phyloP scores from a whole-genome alignment of 1,284 basidiomycete species.

The Coniferiporia sulphurascens region DNA sequence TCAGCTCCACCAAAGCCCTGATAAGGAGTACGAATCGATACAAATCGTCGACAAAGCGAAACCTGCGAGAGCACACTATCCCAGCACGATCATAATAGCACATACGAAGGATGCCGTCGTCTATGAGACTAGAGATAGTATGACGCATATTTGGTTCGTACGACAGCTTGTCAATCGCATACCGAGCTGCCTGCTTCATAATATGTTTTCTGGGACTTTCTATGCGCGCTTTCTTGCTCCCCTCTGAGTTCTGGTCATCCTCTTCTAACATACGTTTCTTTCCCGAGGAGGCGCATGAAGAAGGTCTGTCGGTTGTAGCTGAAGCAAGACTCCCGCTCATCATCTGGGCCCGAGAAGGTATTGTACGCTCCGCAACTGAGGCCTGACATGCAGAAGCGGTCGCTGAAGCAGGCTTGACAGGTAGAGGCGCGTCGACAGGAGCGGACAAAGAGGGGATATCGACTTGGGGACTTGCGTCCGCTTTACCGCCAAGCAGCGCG shows the following conservation, averaged over 20 bases:
- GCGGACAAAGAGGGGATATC: not conserved
- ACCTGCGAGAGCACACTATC: not conserved
- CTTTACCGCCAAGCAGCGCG: not conserved
- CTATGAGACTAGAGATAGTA: not conserved
- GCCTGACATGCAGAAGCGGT: no score
- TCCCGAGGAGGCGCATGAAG: no score
- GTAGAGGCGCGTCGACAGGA: no score
- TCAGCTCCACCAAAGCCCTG: not conserved
- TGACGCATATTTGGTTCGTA: not conserved
- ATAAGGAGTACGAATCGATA: not conserved
- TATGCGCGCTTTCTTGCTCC: no score
- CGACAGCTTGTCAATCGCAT: not conserved
- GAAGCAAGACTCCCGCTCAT: no score
- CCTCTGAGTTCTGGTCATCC: no score
- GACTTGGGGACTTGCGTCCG: not conserved
- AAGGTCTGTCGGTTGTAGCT: no score
- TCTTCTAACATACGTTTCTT: no score
- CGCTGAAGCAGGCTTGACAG: no score
- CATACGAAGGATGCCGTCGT: not conserved
- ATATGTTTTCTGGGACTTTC: not conserved
- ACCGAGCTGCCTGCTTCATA: not conserved
- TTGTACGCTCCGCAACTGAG: no score
- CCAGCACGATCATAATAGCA: not conserved
- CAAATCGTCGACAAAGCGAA: not conserved
- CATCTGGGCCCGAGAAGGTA: no score